Conservation (phyloP, 306 rosid species). For the Corylus americana region DNA sequence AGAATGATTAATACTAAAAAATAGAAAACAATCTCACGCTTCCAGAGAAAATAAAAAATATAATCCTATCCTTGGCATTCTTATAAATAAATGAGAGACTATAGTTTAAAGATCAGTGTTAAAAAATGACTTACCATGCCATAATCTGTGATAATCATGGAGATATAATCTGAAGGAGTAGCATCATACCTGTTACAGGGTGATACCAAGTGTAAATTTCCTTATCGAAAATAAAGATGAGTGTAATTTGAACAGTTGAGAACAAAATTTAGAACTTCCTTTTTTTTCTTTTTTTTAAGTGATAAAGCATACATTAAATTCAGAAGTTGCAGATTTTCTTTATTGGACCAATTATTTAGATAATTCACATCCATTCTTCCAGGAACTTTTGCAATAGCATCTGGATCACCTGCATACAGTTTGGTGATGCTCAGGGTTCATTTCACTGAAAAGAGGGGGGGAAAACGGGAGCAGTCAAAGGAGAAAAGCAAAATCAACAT, state of each 20-base stretch:
- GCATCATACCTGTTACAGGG: slow-evolving; percentile 64
- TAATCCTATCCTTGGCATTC: neutral
- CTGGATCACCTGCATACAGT: slow-evolving; percentile 67
- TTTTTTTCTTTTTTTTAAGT: neutral
- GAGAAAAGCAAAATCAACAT: slow-evolving; percentile 16
- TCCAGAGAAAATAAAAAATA: neutral
- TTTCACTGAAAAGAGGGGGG: neutral
- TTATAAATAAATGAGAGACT: neutral
- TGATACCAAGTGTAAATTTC: slow-evolving; percentile 3
- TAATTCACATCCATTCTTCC: slow-evolving; percentile 68
- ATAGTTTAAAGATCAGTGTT: neutral
- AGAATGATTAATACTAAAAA: neutral
- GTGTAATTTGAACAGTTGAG: slow-evolving; percentile 18
- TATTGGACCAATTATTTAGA: slow-evolving; percentile 48
- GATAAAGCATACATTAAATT: slow-evolving; percentile 69
- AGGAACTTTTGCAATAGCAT: slow-evolving; percentile 60
- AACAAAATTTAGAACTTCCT: neutral
- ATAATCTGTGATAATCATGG: slow-evolving; percentile 80
- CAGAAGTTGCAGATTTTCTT: slow-evolving; percentile 64
- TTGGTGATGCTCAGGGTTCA: neutral
- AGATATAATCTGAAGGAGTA: slow-evolving; percentile 82
- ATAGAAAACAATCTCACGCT: neutral
- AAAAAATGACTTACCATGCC: slow-evolving; percentile 69
- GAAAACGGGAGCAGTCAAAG: neutral
- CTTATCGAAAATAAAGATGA: too few relatives aligned